A percentile compares a stretch with the other conserved stretches of the same genome.
Evolutionary conservation across 306 rosid genomes (phyloP).

Genomic region (Lablab purpureus): DNA sequence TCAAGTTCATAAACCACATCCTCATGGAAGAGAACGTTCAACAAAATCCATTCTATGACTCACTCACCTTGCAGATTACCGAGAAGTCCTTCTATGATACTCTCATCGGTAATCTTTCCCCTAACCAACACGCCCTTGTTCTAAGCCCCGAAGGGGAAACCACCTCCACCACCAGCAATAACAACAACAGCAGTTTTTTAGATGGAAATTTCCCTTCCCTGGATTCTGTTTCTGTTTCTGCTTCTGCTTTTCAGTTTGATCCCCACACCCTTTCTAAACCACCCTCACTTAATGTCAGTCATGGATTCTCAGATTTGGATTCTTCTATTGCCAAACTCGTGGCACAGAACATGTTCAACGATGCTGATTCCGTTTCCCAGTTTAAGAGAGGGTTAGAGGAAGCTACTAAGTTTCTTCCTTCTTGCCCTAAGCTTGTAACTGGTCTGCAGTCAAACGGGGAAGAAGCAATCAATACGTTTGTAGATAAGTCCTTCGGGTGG

Average conservation of each 20-base stretch:
- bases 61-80: slow-evolving; percentile 62
- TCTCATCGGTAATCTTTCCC: slow-evolving; percentile 53
- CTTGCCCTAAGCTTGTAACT: slow-evolving; percentile 45
- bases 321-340: slow-evolving; percentile 52
- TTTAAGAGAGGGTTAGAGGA: slow-evolving; percentile 80
- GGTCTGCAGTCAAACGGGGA: slow-evolving; percentile 41
- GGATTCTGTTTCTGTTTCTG: slow-evolving; percentile 37
- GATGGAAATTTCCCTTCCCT: slow-evolving; percentile 45
- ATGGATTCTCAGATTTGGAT: slow-evolving; percentile 45
- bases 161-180: background rate
- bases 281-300: slow-evolving; percentile 22
- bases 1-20: slow-evolving; percentile 52
- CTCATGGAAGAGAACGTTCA: slow-evolving; percentile 85
- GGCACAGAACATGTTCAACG: slow-evolving; percentile 65
- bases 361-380: slow-evolving; percentile 65
- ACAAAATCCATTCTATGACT: slow-evolving; percentile 60
- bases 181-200: slow-evolving; percentile 9
- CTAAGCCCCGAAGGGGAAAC: slow-evolving; percentile 35
- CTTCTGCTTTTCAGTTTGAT: slow-evolving; percentile 40
- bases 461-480: background rate
- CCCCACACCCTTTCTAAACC: slow-evolving; percentile 44
- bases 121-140: slow-evolving; percentile 53
- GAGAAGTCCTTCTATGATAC: slow-evolving; percentile 69
- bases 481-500: slow-evolving; percentile 45
- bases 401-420: slow-evolving; percentile 85